phyloP scores from a whole-genome alignment of 257 asterid species.

The Primulina huaijiensis region DNA sequence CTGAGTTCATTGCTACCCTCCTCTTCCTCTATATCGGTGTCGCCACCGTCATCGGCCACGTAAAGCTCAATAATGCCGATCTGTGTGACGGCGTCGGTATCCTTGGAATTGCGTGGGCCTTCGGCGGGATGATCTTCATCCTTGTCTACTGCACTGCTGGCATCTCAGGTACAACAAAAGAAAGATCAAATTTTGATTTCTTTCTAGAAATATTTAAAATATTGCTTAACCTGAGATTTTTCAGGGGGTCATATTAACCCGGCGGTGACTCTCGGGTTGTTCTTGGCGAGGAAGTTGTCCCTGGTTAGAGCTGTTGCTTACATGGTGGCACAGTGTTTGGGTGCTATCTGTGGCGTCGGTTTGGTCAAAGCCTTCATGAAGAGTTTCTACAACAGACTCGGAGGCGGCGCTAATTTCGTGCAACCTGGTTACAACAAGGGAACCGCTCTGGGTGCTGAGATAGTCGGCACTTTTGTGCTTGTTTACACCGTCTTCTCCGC shows the following conservation, averaged over 20 bases:
- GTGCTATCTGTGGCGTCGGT: constrained; percentile 92
- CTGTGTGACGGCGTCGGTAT: constrained; percentile 88
- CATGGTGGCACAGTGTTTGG: constrained; percentile 79
- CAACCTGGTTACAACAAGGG: constrained; percentile 71
- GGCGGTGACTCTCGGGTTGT: constrained; percentile 84
- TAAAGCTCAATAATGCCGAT: constrained; percentile 45
- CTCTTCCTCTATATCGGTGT: constrained; percentile 84
- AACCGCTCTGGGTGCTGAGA: constrained; percentile 90
- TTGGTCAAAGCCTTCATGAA: constrained; percentile 86
- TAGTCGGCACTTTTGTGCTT: constrained; percentile 84
- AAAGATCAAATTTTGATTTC: too few species aligned
- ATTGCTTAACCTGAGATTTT: neutral
- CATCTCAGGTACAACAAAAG: constrained; percentile 53
- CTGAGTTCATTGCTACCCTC: constrained; percentile 90
- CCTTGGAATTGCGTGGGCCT: constrained; percentile 95
- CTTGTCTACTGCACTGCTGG: constrained; percentile 99
- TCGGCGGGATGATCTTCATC: constrained; percentile 92
- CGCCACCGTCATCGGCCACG: constrained; percentile 93
- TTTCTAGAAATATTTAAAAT: too few species aligned
- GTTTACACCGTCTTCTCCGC: constrained; percentile 98
- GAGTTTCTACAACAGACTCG: constrained; percentile 43
- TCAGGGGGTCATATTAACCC: constrained; percentile 86
- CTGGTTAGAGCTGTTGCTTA: constrained; percentile 65
- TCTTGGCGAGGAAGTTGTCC: constrained; percentile 85
- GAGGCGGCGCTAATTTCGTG: constrained; percentile 78